phyloP scores from a whole-genome alignment of 2,329 filamentous ascomycete genomes.

The Cladosporium sp. region DNA sequence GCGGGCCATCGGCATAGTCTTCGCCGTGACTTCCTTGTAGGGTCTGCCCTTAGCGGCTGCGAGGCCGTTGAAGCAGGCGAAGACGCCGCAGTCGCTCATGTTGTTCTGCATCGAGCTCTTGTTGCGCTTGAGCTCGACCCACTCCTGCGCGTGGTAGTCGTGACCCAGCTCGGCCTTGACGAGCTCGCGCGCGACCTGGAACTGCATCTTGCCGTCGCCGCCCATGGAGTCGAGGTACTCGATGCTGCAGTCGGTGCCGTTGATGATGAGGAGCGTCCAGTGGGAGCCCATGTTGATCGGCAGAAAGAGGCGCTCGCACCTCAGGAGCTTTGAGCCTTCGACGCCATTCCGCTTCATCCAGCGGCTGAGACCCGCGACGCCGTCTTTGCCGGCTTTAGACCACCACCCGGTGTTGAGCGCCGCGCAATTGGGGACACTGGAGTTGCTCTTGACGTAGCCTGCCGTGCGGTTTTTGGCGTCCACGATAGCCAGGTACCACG shows the following conservation, averaged over 20 bases:
- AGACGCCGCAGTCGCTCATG: conserved; percentile 69
- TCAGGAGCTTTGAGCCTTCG: conserved; percentile 54
- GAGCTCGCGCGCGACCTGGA: conserved; percentile 42
- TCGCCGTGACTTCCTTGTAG: conserved; percentile 22
- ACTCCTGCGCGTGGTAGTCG: conserved; percentile 52
- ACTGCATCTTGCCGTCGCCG: conserved; percentile 30
- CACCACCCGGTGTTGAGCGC: conserved; percentile 63
- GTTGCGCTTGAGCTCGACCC: conserved; percentile 47
- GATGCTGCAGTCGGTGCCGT: conserved; percentile 53
- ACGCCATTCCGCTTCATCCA: conserved; percentile 55
- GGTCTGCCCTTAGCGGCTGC: conserved; percentile 53
- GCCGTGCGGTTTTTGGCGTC: conserved; percentile 47
- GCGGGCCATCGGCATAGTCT: conserved; percentile 23
- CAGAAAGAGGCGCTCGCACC: conserved; percentile 62
- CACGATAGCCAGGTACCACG: conserved; percentile 56
- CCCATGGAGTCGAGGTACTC: conserved; percentile 65
- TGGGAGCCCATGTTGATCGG: conserved; percentile 57
- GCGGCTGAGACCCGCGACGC: conserved; percentile 44
- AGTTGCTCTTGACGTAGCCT: conserved; percentile 44
- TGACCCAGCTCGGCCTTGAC: conserved; percentile 53
- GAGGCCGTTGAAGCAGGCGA: conserved; percentile 66
- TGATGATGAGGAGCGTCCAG: conserved; percentile 67
- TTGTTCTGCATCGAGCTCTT: conserved; percentile 57
- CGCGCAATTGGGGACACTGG: conserved; percentile 52
- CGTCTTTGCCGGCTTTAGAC: conserved; percentile 39